phyloP scores from a whole-genome alignment of 2,329 filamentous ascomycete genomes.

The Curvularia sp. region DNA sequence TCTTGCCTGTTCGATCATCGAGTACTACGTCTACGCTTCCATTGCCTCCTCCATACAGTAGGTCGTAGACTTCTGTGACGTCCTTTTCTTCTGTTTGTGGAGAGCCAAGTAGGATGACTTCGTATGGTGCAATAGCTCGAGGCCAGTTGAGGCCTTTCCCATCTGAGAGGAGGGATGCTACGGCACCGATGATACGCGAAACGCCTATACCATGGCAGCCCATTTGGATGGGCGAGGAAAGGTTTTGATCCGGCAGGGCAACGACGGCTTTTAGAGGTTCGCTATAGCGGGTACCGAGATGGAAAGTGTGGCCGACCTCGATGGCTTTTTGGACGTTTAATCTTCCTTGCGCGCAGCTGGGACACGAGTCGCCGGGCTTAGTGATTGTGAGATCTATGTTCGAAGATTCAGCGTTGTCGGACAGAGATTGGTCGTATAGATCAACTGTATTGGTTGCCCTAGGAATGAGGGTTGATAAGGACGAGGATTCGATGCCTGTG shows the following conservation, averaged over 20 bases:
- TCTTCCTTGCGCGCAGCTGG: conserved; percentile 68
- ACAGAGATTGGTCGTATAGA: conserved; percentile 35
- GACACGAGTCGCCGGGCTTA: conserved; percentile 73
- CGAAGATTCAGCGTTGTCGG: conserved; percentile 1
- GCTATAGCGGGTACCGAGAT: conserved; percentile 89
- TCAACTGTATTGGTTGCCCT: conserved; percentile 23
- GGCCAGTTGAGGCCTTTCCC: conserved; percentile 82
- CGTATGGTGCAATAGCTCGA: conserved; percentile 81
- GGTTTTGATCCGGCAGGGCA: conserved; percentile 50
- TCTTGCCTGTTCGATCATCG: conserved; percentile 58
- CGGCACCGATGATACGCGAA: conserved; percentile 85
- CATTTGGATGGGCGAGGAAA: conserved; percentile 76
- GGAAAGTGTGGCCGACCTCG: conserved; percentile 94
- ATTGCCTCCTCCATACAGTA: conserved; percentile 47
- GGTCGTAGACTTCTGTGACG: conserved; percentile 69
- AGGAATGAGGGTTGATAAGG: conserved; percentile 31
- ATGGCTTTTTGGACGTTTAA: conserved; percentile 76
- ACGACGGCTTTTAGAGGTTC: conserved; percentile 73
- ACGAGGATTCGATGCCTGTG: conserved; percentile 64
- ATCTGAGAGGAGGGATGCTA: conserved; percentile 78
- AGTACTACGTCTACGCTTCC: conserved; percentile 39
- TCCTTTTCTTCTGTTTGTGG: conserved; percentile 56
- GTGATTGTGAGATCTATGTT: conserved; percentile 67
- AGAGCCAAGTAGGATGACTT: conserved; percentile 70
- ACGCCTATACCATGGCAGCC: conserved; percentile 96